Evolutionary conservation across 2,329 filamentous ascomycete species (phyloP).

Genomic region (Biscogniauxia mediterranea): DNA sequence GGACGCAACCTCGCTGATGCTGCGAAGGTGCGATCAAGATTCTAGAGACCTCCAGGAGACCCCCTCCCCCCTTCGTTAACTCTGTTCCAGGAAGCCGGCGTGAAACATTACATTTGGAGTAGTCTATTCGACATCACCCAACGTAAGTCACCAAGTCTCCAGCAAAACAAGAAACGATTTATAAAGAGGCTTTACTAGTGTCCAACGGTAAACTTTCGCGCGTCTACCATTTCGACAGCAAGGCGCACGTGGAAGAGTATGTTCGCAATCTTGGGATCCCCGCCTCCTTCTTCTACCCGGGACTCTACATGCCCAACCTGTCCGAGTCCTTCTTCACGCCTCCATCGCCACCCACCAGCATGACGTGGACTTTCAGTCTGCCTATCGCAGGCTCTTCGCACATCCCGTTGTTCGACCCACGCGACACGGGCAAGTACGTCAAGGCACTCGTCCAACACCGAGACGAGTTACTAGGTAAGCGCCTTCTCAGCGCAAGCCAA

Average conservation of each 20-base stretch:
- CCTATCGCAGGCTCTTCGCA: constrained; percentile 31
- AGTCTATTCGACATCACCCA: constrained; percentile 41
- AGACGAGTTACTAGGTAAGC: constrained; percentile 40
- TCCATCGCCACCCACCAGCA: constrained; percentile 22
- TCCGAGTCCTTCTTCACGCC: constrained; percentile 28
- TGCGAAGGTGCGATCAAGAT: constrained; percentile 35
- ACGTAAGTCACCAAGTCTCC: constrained; percentile 26
- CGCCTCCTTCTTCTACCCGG: constrained; percentile 51
- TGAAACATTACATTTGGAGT: constrained; percentile 45
- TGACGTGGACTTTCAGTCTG: constrained; percentile 33
- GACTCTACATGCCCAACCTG: constrained; percentile 54
- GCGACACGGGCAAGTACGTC: constrained; percentile 41
- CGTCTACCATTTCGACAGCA: constrained; percentile 55
- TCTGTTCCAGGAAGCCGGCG: constrained; percentile 34
- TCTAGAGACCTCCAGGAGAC: neutral
- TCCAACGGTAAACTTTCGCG: constrained; percentile 39
- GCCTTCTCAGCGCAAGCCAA: constrained; percentile 41
- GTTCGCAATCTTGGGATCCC: constrained; percentile 46
- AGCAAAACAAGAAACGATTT: neutral
- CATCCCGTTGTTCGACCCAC: constrained; percentile 36
- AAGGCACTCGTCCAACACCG: constrained; percentile 36
- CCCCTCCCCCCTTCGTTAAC: constrained; percentile 3
- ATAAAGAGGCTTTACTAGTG: constrained; percentile 28
- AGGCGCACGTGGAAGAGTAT: constrained; percentile 55
- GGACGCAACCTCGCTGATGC: constrained; percentile 48